These are phyloP conservation scores for Ceratocystis smalleyi DNA, from an alignment of 2,329 filamentous ascomycete genomes.

Conservation along the genomic window DNA sequence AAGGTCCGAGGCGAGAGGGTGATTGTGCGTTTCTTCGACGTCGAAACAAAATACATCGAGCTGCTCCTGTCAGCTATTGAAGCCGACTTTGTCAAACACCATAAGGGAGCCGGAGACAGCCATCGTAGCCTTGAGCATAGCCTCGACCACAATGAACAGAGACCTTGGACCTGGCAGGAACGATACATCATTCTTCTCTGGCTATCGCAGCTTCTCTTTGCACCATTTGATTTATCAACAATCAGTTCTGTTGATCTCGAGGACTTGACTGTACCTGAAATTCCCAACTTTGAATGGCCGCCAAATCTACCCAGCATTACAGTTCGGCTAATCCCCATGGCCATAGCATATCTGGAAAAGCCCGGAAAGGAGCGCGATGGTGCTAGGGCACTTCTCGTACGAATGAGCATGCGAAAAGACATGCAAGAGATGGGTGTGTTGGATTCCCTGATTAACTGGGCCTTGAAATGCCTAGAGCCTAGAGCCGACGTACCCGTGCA, in stretches of 20 bases:
- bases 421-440: conserved; percentile 69
- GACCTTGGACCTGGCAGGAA: conserved; percentile 63
- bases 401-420: conserved; percentile 68
- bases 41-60: conserved; percentile 75
- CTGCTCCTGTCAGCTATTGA: conserved; percentile 63
- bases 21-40: conserved; percentile 76
- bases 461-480: conserved; percentile 43
- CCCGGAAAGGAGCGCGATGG: conserved; percentile 81
- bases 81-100: conserved; percentile 29
- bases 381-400: conserved; percentile 66
- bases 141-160: conserved; percentile 15
- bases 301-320: conserved; percentile 52
- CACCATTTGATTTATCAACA: conserved; percentile 77
- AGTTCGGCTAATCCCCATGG: conserved; percentile 53
- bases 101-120: not conserved
- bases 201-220: conserved; percentile 67
- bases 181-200: conserved; percentile 76
- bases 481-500: conserved; percentile 24
- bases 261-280: conserved; percentile 28
- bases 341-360: conserved; percentile 52
- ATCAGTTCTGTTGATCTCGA: conserved; percentile 52
- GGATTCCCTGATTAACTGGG: conserved; percentile 53
- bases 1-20: conserved; percentile 92
- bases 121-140: conserved; percentile 15
- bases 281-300: conserved; percentile 41